These are phyloP conservation scores for Grosmannia huntii DNA, from an alignment of 2,329 filamentous ascomycete genomes.

Conservation along the genomic window DNA sequence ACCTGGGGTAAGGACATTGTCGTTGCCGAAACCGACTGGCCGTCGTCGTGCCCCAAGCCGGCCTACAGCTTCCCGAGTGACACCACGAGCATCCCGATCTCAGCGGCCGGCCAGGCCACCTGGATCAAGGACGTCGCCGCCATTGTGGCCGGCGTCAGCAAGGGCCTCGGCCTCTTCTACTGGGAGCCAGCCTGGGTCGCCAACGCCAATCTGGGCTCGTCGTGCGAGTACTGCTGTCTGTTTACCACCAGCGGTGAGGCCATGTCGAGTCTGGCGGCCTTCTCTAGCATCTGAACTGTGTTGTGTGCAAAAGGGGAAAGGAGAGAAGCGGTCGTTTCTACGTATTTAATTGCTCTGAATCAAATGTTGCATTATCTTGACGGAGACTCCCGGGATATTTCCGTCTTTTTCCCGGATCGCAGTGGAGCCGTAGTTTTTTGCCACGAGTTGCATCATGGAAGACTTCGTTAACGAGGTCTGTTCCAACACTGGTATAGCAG, in stretches of 20 bases:
- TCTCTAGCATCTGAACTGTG: neutral
- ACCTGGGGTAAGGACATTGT: constrained; percentile 53
- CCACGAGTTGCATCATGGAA: neutral
- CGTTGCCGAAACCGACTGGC: constrained; percentile 64
- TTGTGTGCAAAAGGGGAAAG: neutral
- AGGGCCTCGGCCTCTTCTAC: constrained; percentile 52
- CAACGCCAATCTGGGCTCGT: constrained; percentile 11
- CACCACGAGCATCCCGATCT: constrained; percentile 46
- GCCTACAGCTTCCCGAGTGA: constrained; percentile 47
- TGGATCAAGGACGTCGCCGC: constrained; percentile 49
- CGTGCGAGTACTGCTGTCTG: constrained; percentile 10
- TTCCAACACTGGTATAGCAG: neutral
- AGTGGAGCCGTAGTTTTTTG: neutral
- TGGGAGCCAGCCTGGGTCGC: constrained; percentile 39
- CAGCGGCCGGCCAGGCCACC: constrained; percentile 45
- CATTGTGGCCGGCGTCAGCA: constrained; percentile 37
- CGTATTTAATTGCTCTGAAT: too few relatives aligned
- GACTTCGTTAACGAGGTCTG: neutral
- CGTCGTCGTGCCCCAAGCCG: constrained; percentile 46
- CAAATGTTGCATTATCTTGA: too few relatives aligned
- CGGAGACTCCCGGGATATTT: neutral
- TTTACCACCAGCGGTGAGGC: constrained; percentile 8
- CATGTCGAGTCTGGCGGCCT: constrained; percentile 8
- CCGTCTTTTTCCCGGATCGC: neutral
- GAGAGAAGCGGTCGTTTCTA: neutral